Conservation (phyloP, 768 basidiomycete genomes). For the Mycena amicta region DNA sequence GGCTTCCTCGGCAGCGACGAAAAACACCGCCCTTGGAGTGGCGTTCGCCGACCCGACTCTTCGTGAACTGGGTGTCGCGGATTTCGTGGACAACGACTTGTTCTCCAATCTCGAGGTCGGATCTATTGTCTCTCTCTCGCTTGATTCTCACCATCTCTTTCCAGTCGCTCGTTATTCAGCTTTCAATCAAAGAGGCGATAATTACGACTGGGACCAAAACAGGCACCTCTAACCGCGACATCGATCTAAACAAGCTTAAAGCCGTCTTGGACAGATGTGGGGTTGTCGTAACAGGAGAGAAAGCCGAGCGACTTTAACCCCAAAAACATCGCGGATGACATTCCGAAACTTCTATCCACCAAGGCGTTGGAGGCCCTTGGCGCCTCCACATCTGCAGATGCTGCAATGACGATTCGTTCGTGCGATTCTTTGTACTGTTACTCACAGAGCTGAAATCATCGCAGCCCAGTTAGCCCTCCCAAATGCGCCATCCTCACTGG, state of each 20-base stretch:
- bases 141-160: no score
- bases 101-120: constrained; percentile 93
- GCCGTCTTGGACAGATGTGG: constrained; percentile 88
- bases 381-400: constrained; percentile 47
- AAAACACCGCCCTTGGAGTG: constrained; percentile 74
- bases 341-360: constrained; percentile 66
- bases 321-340: constrained; percentile 79
- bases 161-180: constrained; percentile 92
- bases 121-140: background rate
- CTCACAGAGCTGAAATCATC: constrained; percentile 6
- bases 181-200: constrained; percentile 96
- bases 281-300: constrained; percentile 86
- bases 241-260: constrained; percentile 86
- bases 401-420: constrained; percentile 58
- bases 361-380: constrained; percentile 39
- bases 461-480: constrained; percentile 78
- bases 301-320: constrained; percentile 86
- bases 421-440: no score
- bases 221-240: constrained; percentile 77
- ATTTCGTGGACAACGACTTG: constrained; percentile 92
- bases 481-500: constrained; percentile 75
- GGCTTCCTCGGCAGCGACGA: constrained; percentile 56
- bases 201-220: constrained; percentile 73
- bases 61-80: constrained; percentile 83
- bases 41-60: constrained; percentile 91